These are phyloP conservation scores for Lichtheimia ornata DNA, from an alignment of 371 early-diverging fungal species.

Conservation along the genomic window DNA sequence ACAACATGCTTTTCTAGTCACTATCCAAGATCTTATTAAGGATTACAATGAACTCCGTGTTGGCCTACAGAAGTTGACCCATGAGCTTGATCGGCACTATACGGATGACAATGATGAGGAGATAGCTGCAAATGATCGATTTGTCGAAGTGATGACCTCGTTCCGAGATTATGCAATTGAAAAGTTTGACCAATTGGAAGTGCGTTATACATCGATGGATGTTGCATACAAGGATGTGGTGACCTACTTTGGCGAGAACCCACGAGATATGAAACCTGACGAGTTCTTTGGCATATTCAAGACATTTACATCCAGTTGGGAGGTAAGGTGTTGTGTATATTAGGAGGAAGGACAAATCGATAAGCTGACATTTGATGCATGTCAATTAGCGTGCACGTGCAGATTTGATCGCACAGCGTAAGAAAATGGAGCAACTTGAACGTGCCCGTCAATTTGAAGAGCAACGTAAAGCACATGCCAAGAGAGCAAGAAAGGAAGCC, in stretches of 20 bases:
- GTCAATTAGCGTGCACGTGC: slow-evolving; percentile 31
- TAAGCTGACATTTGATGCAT: too few species aligned
- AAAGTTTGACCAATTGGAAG: slow-evolving; percentile 51
- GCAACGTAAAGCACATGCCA: slow-evolving; percentile 44
- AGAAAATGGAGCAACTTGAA: slow-evolving; percentile 41
- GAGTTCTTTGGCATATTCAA: slow-evolving; percentile 90
- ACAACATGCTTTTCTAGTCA: slow-evolving; percentile 31
- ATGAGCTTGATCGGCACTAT: slow-evolving; percentile 50
- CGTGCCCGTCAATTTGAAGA: slow-evolving; percentile 44
- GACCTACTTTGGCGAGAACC: slow-evolving; percentile 82
- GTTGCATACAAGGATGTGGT: slow-evolving; percentile 70
- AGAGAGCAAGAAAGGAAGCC: slow-evolving; percentile 25
- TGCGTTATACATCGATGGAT: slow-evolving; percentile 62
- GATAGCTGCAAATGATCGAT: slow-evolving; percentile 32
- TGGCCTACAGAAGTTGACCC: slow-evolving; percentile 52
- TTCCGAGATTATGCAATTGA: slow-evolving; percentile 55
- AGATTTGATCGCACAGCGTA: slow-evolving; percentile 31
- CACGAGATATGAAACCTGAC: slow-evolving; percentile 78
- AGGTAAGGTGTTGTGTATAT: slow-evolving; percentile 22
- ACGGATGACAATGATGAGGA: slow-evolving; percentile 24
- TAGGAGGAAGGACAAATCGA: too few species aligned
- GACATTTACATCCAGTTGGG: slow-evolving; percentile 77
- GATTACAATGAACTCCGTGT: slow-evolving; percentile 65
- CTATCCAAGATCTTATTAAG: slow-evolving; percentile 56
- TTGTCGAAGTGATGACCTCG: slow-evolving; percentile 43